Evolutionary conservation across 2,329 filamentous ascomycete genomes (phyloP).

Genomic region (Claviceps fusiformis): DNA sequence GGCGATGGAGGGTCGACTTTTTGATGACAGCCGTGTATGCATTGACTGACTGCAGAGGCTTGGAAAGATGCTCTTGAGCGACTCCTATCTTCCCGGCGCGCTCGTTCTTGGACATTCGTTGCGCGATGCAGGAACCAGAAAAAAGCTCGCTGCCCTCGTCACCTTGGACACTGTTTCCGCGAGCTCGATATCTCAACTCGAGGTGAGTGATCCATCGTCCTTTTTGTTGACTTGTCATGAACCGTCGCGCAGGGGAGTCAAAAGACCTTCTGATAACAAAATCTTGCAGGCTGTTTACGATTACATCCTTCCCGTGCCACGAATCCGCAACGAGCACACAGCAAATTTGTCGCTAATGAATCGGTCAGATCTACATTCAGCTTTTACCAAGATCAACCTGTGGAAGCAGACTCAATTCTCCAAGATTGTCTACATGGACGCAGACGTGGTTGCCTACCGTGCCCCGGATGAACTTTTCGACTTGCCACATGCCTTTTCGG

Average conservation of each 20-base stretch:
- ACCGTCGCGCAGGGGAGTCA: not conserved
- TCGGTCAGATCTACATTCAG: constrained; percentile 75
- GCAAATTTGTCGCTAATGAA: constrained; percentile 87
- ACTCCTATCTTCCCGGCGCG: constrained; percentile 86
- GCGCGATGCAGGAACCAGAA: constrained; percentile 74
- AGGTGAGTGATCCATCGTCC: constrained; percentile 34
- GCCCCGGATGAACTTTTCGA: constrained; percentile 89
- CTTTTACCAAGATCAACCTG: constrained; percentile 91
- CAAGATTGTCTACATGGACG: constrained; percentile 88
- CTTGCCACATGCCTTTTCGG: constrained; percentile 43
- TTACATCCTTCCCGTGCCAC: constrained; percentile 71
- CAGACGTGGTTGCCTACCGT: constrained; percentile 80
- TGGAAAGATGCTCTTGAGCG: constrained; percentile 73
- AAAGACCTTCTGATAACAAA: not conserved
- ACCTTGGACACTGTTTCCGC: constrained; percentile 66
- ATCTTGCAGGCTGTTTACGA: constrained; percentile 63
- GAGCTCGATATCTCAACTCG: constrained; percentile 65
- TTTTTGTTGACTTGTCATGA: not conserved
- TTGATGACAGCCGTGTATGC: not conserved
- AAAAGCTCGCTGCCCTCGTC: constrained; percentile 74
- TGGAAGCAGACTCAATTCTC: constrained; percentile 86
- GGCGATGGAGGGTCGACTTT: not conserved
- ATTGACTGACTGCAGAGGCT: not conserved
- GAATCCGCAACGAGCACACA: constrained; percentile 62
- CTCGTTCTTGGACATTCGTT: constrained; percentile 89